These are phyloP conservation scores for Babesia ovis DNA, from an alignment of 169 alveolate species.

Conservation along the genomic window DNA sequence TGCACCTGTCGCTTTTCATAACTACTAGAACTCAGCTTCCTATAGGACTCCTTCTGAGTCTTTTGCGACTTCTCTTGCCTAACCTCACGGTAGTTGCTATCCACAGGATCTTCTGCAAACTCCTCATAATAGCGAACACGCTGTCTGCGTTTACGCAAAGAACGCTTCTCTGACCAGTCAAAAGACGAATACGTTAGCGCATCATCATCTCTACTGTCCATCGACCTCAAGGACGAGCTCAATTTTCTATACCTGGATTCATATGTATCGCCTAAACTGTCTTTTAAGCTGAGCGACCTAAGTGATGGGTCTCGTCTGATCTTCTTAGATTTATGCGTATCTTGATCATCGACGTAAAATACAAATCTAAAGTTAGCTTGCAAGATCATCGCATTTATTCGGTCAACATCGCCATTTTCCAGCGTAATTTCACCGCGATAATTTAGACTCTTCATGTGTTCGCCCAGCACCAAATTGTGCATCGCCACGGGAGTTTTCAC, in stretches of 20 bases:
- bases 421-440: slow-evolving; percentile 48
- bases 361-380: slow-evolving; percentile 35
- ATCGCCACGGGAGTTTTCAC: not conserved
- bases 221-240: not conserved
- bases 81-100: slow-evolving; percentile 18
- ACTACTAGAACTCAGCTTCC: slow-evolving; percentile 15
- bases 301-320: not conserved
- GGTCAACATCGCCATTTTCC: slow-evolving; percentile 40
- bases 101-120: slow-evolving; percentile 49
- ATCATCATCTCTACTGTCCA: slow-evolving; percentile 37
- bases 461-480: not conserved
- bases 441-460: not conserved
- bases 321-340: slow-evolving; percentile 21
- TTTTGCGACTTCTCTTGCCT: slow-evolving; percentile 17
- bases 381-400: slow-evolving; percentile 18
- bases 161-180: slow-evolving; percentile 35
- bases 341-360: slow-evolving; percentile 2
- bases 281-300: slow-evolving; percentile 10
- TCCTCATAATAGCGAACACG: slow-evolving; percentile 57
- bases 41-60: slow-evolving; percentile 10
- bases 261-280: slow-evolving; percentile 5
- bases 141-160: slow-evolving; percentile 57
- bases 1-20: slow-evolving; percentile 28
- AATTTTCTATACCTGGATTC: slow-evolving; percentile 11
- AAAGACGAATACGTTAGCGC: not conserved